Conservation (phyloP, 352 stramenopile species). For the Blastocystis sp. region DNA sequence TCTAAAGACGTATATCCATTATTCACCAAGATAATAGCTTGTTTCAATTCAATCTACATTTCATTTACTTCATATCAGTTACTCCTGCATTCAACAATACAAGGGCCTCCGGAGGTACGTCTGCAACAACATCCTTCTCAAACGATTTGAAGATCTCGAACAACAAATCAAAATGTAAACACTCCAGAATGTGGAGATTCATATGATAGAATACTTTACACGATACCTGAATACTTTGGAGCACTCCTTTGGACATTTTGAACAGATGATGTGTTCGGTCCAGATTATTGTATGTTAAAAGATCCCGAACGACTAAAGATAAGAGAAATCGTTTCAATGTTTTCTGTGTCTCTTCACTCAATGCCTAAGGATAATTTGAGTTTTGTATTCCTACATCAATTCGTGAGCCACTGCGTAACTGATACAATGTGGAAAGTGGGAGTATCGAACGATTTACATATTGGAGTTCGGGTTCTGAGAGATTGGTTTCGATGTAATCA, state of each 20-base stretch:
- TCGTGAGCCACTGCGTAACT: background rate
- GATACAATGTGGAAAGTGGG: background rate
- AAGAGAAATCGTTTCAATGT: background rate
- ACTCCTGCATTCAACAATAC: constrained; percentile 22
- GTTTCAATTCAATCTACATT: constrained; percentile 13
- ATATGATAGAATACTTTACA: constrained; percentile 52
- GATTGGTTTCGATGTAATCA: constrained; percentile 6
- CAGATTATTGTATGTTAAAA: constrained; percentile 19
- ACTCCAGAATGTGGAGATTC: constrained; percentile 34
- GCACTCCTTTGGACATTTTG: constrained; percentile 5
- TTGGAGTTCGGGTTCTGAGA: constrained; percentile 36
- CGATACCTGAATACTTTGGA: constrained; percentile 43
- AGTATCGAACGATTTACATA: background rate
- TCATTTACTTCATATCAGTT: background rate
- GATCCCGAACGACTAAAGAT: constrained; percentile 21
- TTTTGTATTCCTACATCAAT: background rate
- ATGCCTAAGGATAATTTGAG: background rate
- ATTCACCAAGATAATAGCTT: constrained; percentile 7
- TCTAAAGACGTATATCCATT: constrained; percentile 36
- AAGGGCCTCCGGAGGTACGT: constrained; percentile 7
- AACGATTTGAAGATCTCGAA: constrained; percentile 56
- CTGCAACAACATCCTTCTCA: background rate
- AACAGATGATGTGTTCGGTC: constrained; percentile 26
- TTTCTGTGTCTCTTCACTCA: background rate
- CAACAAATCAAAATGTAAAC: constrained; percentile 34